Conservation (phyloP, 495 filamentous ascomycete genomes). For the Chaetomidium leptoderma region DNA sequence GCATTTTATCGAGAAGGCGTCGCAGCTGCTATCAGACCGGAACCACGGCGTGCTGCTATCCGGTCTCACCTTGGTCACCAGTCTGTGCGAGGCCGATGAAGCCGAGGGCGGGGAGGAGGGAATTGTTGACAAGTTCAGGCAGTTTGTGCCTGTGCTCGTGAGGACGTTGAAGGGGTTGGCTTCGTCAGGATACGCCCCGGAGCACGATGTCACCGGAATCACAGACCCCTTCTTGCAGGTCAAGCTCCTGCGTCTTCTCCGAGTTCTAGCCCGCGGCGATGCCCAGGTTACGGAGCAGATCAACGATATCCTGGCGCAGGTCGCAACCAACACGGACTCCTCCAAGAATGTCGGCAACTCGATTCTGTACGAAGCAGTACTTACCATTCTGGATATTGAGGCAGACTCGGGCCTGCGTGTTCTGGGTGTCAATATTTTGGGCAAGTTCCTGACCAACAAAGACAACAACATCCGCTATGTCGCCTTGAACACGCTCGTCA, state of each 20-base stretch:
- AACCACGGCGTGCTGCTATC: constrained; percentile 95
- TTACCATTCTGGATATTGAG: constrained; percentile 96
- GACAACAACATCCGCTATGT: constrained; percentile 99
- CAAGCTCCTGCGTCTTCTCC: constrained; percentile 82
- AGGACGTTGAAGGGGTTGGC: constrained; percentile 85
- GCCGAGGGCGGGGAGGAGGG: constrained; percentile 79
- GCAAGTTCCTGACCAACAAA: constrained; percentile 94
- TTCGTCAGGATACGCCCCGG: constrained; percentile 92
- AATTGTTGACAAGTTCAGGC: constrained; percentile 83
- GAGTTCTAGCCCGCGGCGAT: constrained; percentile 84
- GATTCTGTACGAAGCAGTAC: constrained; percentile 94
- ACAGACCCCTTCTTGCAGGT: constrained; percentile 98
- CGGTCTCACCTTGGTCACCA: constrained; percentile 84
- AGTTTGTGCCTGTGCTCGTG: constrained; percentile 73
- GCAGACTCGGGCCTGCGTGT: constrained; percentile 91
- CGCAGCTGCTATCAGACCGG: constrained; percentile 76
- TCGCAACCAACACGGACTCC: constrained; percentile 96
- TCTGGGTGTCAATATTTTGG: constrained; percentile 94
- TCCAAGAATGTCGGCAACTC: constrained; percentile 98
- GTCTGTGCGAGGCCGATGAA: constrained; percentile 91
- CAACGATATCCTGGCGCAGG: constrained; percentile 97
- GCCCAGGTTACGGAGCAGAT: constrained; percentile 89
- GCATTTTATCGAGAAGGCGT: constrained; percentile 91
- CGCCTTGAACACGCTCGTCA: constrained; percentile 92
- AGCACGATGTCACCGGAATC: constrained; percentile 96